Conservation (phyloP, 1,284 basidiomycete genomes). For the Ceratobasidium sp. region DNA sequence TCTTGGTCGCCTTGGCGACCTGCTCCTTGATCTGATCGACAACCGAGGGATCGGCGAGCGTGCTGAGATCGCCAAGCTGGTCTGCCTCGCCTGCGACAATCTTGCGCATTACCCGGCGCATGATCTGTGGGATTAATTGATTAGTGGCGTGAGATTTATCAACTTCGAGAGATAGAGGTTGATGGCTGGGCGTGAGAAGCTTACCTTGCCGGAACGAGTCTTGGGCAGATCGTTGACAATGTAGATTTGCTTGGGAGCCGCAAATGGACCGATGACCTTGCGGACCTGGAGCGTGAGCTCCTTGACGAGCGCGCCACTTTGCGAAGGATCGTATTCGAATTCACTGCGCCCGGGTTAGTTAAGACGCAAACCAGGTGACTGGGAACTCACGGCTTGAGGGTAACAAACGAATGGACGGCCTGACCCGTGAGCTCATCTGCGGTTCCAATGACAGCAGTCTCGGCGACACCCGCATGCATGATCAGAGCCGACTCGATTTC, state of each 20-base stretch:
- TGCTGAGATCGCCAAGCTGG: constrained; percentile 90
- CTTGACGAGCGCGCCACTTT: constrained; percentile 78
- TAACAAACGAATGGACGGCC: constrained; percentile 86
- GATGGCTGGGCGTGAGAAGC: neutral
- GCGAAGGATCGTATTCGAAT: constrained; percentile 72
- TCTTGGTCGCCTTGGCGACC: constrained; percentile 50
- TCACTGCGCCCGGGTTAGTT: constrained; percentile 60
- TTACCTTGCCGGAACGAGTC: constrained; percentile 94
- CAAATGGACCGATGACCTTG: constrained; percentile 95
- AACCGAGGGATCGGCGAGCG: constrained; percentile 84
- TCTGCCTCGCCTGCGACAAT: constrained; percentile 93
- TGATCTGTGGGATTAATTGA: constrained; percentile 62
- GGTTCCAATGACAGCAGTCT: constrained; percentile 93
- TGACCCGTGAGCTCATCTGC: constrained; percentile 88
- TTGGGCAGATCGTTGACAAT: constrained; percentile 90
- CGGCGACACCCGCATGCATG: constrained; percentile 91
- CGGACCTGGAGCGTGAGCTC: constrained; percentile 94
- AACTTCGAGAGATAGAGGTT: too few species aligned
- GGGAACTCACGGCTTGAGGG: constrained; percentile 71
- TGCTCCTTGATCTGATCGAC: constrained; percentile 83
- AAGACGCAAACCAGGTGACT: constrained; percentile 38
- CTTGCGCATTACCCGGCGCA: constrained; percentile 94
- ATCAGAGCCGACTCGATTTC: constrained; percentile 98
- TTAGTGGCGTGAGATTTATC: neutral
- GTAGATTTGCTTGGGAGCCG: constrained; percentile 91